phyloP scores from a whole-genome alignment of 75 land plant genomes.

The Pseudotsuga menziesii region DNA sequence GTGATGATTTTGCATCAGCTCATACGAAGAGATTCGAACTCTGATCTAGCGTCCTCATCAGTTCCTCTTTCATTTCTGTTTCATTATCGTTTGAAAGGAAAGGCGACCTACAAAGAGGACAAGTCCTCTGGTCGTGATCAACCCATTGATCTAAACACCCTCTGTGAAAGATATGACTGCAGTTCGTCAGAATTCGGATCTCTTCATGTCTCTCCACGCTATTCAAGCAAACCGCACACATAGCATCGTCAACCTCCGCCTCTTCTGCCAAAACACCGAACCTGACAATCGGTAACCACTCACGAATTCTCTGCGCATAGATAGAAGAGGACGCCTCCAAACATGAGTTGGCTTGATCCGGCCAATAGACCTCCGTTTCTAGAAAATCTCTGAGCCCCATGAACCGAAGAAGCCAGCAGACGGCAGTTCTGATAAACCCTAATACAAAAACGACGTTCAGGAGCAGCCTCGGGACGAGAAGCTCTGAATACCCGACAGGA shows the following conservation, averaged over 20 bases:
- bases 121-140: conserved; percentile 56
- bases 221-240: conserved; percentile 58
- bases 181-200: conserved; percentile 50
- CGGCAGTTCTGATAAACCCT: conserved; percentile 19
- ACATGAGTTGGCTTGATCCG: no score
- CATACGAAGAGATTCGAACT: no score
- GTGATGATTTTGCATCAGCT: no score
- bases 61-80: neutral
- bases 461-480: conserved; percentile 40
- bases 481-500: conserved; percentile 50
- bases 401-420: conserved; percentile 9
- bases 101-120: conserved; percentile 64
- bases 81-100: neutral
- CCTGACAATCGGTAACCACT: conserved; percentile 40
- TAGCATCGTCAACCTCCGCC: neutral
- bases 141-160: conserved; percentile 71
- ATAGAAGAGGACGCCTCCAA: no score
- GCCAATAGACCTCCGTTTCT: conserved; percentile 12
- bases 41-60: no score
- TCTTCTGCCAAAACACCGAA: conserved; percentile 18
- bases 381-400: conserved; percentile 44
- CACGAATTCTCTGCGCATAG: conserved; percentile 30
- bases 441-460: conserved; percentile 31
- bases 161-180: conserved; percentile 67
- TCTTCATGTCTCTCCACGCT: conserved; percentile 42